These are phyloP conservation scores for Trichoderma parareesei DNA, from an alignment of 495 filamentous ascomycete genomes.

Conservation along the genomic window DNA sequence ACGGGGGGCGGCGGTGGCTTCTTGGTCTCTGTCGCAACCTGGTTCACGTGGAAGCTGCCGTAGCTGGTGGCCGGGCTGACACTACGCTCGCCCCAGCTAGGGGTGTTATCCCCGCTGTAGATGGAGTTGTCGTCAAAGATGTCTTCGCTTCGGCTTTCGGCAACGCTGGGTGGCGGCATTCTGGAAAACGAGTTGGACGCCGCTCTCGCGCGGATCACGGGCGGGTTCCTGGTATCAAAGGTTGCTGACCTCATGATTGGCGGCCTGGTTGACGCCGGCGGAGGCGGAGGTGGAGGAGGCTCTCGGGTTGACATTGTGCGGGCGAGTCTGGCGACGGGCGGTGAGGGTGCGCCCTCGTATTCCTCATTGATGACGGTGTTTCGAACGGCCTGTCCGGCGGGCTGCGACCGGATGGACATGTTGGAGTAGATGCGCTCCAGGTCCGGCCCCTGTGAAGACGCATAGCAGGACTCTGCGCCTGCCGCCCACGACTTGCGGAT, in stretches of 20 bases:
- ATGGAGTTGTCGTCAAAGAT: slow-evolving; percentile 63
- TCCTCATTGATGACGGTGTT: neutral
- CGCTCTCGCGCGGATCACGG: slow-evolving; percentile 29
- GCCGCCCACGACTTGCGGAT: slow-evolving; percentile 42
- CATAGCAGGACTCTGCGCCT: slow-evolving; percentile 34
- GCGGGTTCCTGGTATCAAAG: slow-evolving; percentile 17
- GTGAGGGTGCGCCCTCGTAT: neutral
- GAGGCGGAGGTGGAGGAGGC: slow-evolving; percentile 18
- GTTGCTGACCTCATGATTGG: slow-evolving; percentile 18
- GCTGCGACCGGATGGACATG: neutral
- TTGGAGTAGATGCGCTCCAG: slow-evolving; percentile 17
- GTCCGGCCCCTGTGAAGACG: slow-evolving; percentile 14
- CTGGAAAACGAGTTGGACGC: slow-evolving; percentile 35
- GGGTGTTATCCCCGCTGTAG: slow-evolving; percentile 47
- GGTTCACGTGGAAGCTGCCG: slow-evolving; percentile 47
- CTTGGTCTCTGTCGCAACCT: slow-evolving; percentile 48
- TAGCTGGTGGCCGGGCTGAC: slow-evolving; percentile 57
- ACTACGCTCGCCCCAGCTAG: slow-evolving; percentile 51
- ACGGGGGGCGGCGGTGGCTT: slow-evolving; percentile 72
- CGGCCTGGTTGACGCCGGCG: slow-evolving; percentile 22
- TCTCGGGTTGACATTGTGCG: slow-evolving; percentile 17
- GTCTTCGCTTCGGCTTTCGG: slow-evolving; percentile 30
- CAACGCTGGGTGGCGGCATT: slow-evolving; percentile 46
- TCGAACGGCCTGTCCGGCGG: neutral
- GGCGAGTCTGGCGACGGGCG: neutral